Percentiles rank a stretch among this genome's conserved stretches.
phyloP scores from a whole-genome alignment of 495 filamentous ascomycete genomes.

The Xylaria nigripes region DNA sequence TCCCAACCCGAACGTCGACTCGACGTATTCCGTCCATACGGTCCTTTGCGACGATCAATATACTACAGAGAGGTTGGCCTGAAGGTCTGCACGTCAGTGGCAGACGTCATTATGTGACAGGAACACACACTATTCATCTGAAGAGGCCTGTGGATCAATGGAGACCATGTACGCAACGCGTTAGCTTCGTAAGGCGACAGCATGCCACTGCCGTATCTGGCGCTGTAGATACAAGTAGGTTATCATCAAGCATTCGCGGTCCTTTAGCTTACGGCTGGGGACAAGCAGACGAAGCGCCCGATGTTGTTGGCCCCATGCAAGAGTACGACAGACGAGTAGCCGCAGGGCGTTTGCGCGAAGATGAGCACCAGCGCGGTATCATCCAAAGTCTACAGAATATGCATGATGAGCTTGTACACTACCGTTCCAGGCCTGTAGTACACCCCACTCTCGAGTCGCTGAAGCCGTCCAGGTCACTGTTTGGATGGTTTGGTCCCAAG shows the following conservation, averaged over 20 bases:
- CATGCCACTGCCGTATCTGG: not conserved
- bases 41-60: not conserved
- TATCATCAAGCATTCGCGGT: not conserved
- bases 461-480: slow-evolving; percentile 55
- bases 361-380: slow-evolving; percentile 85
- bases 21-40: slow-evolving; percentile 5
- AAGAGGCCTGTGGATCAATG: not conserved
- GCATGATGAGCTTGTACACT: slow-evolving; percentile 70
- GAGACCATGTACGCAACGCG: not conserved
- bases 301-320: slow-evolving; percentile 57
- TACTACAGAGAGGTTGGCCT: not conserved
- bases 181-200: not conserved
- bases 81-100: slow-evolving; percentile 6
- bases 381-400: slow-evolving; percentile 83
- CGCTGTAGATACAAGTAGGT: slow-evolving; percentile 7
- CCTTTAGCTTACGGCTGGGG: slow-evolving; percentile 3
- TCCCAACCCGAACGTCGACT: not conserved
- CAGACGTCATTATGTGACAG: slow-evolving; percentile 7
- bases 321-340: slow-evolving; percentile 81
- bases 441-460: slow-evolving; percentile 71
- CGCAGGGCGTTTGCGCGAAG: slow-evolving; percentile 64
- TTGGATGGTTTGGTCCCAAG: slow-evolving; percentile 58
- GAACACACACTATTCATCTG: not conserved
- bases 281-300: slow-evolving; percentile 10
- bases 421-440: slow-evolving; percentile 61